Evolutionary conservation across 108 stramenopile species (phyloP).

Genomic region (Ochromonas danica): DNA sequence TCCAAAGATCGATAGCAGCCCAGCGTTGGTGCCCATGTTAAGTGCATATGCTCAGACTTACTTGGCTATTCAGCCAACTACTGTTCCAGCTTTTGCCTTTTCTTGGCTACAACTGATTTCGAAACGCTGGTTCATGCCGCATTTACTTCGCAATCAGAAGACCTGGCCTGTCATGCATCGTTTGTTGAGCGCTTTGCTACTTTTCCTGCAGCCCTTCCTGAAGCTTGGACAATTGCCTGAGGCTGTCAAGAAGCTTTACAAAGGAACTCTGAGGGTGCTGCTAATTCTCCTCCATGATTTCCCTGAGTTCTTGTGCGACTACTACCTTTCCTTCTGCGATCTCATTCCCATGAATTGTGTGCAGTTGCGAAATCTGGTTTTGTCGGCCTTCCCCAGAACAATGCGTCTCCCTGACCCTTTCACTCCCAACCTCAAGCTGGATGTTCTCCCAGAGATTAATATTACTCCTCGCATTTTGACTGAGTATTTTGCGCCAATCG

Average conservation of each 20-base stretch:
- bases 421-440: constrained; percentile 96
- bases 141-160: constrained; percentile 81
- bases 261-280: constrained; percentile 90
- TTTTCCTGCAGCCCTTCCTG: constrained; percentile 87
- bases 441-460: constrained; percentile 86
- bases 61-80: constrained; percentile 89
- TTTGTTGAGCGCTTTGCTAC: constrained; percentile 85
- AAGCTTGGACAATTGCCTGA: constrained; percentile 38
- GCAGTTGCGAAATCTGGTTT: constrained; percentile 93
- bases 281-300: constrained; percentile 97
- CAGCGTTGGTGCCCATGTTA: constrained; percentile 59
- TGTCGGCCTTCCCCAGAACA: constrained; percentile 92
- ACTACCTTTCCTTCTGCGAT: constrained; percentile 93
- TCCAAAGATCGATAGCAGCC: constrained; percentile 46
- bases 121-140: constrained; percentile 90
- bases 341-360: constrained; percentile 94
- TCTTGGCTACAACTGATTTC: constrained; percentile 97
- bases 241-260: neutral
- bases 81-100: constrained; percentile 89
- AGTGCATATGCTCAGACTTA: constrained; percentile 84
- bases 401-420: constrained; percentile 97
- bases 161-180: constrained; percentile 91
- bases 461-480: constrained; percentile 81
- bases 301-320: constrained; percentile 89
- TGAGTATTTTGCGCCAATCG: constrained; percentile 58